phyloP scores from a whole-genome alignment of 192 early-diverging fungal species.

The Gaertneriomyces semiglobifer region DNA sequence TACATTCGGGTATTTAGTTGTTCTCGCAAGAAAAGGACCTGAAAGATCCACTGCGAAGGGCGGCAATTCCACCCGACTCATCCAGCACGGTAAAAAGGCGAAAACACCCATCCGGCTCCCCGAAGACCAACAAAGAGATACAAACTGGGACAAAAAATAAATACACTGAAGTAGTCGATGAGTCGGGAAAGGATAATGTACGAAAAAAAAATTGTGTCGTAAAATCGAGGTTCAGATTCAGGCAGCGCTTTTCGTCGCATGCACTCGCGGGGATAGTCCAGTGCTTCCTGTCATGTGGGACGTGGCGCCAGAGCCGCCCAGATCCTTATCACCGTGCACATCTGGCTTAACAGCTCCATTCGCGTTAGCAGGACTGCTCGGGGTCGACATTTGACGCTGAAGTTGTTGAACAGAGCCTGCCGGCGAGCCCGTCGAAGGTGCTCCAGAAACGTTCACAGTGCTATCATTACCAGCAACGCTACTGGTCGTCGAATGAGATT shows the following conservation, averaged over 20 bases:
- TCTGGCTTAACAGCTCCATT: background rate
- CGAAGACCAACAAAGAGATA: no score
- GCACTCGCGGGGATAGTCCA: conserved; percentile 12
- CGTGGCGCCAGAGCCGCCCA: background rate
- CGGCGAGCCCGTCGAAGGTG: background rate
- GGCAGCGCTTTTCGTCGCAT: conserved; percentile 14
- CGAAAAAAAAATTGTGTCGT: no score
- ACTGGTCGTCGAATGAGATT: background rate
- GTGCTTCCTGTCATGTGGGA: background rate
- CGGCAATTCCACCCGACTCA: no score
- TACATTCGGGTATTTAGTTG: no score
- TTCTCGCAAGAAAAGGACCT: no score
- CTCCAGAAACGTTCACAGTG: conserved; percentile 1
- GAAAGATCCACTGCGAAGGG: no score
- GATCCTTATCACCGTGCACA: background rate
- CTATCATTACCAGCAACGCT: background rate
- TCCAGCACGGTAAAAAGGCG: no score
- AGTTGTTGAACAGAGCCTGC: background rate
- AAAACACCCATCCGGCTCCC: no score
- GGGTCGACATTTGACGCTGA: background rate
- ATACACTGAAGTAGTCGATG: no score
- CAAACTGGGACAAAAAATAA: no score
- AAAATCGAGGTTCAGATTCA: background rate
- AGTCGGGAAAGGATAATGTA: no score
- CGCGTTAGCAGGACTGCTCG: background rate